Conservation (phyloP, 306 rosid species). For the Aeschynomene evenia region DNA sequence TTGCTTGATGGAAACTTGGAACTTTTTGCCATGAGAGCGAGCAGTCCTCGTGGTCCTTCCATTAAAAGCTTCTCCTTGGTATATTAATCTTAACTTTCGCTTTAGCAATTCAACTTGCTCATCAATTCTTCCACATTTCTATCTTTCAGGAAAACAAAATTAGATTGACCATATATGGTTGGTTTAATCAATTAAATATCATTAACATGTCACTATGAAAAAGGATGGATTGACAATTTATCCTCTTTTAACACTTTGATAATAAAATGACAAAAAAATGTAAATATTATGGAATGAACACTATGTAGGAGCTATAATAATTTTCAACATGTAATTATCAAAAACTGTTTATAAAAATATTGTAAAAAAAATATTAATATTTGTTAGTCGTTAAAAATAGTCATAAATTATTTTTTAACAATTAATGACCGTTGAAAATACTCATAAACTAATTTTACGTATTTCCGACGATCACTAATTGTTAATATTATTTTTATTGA, state of each 20-base stretch:
- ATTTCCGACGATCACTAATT: too few species aligned
- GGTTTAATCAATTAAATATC: not conserved
- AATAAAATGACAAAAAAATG: too few species aligned
- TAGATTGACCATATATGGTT: not conserved
- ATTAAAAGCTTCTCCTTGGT: slow-evolving; percentile 81
- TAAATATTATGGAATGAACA: not conserved
- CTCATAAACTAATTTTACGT: too few species aligned
- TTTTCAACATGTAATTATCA: too few species aligned
- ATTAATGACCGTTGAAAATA: too few species aligned
- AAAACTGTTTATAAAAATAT: too few species aligned
- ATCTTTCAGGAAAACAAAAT: not conserved
- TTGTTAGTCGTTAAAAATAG: too few species aligned
- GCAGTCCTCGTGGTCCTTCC: slow-evolving; percentile 88
- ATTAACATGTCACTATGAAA: not conserved
- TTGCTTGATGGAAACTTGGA: slow-evolving; percentile 87
- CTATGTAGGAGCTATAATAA: too few species aligned
- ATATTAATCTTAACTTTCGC: slow-evolving; percentile 66
- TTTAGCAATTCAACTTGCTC: slow-evolving; percentile 82
- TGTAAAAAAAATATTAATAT: too few species aligned
- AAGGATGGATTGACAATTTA: not conserved
- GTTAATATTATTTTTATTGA: too few species aligned
- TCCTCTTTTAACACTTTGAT: not conserved
- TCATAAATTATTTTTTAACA: too few species aligned
- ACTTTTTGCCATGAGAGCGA: slow-evolving; percentile 89
- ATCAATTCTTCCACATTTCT: slow-evolving; percentile 82